Conservation (phyloP, 2,329 filamentous ascomycete species). For the Neobulgaria alba region DNA sequence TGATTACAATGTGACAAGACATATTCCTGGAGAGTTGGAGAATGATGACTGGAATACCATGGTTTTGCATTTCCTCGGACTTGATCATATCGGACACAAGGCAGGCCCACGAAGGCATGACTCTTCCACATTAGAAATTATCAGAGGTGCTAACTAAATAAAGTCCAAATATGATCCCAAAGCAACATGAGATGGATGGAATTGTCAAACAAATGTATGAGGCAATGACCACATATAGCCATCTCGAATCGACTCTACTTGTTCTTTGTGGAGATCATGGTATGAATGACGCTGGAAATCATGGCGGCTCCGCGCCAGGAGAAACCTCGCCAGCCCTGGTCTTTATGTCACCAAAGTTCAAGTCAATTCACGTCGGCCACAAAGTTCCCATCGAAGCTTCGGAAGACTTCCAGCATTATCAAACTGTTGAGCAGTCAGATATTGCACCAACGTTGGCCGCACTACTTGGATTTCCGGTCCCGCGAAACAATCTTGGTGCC, state of each 20-base stretch:
- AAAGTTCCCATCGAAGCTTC: constrained; percentile 48
- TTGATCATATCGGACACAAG: constrained; percentile 98
- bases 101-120: constrained; percentile 71
- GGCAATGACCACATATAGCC: constrained; percentile 60
- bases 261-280: constrained; percentile 91
- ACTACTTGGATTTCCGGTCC: constrained; percentile 77
- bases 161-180: constrained; percentile 83
- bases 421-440: constrained; percentile 84
- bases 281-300: constrained; percentile 99
- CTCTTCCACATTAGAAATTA: not conserved
- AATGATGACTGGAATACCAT: constrained; percentile 83
- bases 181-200: constrained; percentile 87
- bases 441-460: constrained; percentile 83
- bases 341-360: constrained; percentile 81
- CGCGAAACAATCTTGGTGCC: constrained; percentile 82
- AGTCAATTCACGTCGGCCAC: constrained; percentile 38
- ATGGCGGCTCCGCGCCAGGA: constrained; percentile 85
- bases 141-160: constrained; percentile 12
- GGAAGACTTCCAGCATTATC: constrained; percentile 76
- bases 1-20: constrained; percentile 92
- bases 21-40: constrained; percentile 68
- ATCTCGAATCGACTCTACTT: constrained; percentile 71
- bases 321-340: constrained; percentile 90
- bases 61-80: constrained; percentile 88
- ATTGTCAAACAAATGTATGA: constrained; percentile 70